These are phyloP conservation scores for Solanum medicagineum DNA, from an alignment of 257 asterid species.

Conservation along the genomic window DNA sequence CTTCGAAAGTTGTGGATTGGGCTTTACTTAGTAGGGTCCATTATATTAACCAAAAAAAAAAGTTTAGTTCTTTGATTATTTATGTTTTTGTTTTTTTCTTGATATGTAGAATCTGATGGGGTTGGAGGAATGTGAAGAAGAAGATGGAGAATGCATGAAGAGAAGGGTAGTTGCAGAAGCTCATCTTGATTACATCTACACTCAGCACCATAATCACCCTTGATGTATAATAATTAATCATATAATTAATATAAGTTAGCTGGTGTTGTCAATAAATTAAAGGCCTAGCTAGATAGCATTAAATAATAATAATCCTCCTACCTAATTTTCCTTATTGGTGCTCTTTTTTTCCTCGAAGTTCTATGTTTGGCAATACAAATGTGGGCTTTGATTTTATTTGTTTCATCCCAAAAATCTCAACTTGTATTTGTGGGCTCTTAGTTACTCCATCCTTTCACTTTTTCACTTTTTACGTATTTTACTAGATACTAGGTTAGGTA, in stretches of 20 bases:
- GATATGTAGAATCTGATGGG: constrained; percentile 17
- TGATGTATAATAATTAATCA: not conserved
- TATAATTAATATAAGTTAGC: not conserved
- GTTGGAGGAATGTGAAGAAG: constrained; percentile 16
- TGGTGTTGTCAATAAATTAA: not conserved
- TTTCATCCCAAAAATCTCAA: not conserved
- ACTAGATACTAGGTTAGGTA: not conserved
- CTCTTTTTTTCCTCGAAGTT: no score
- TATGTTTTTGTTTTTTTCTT: not conserved
- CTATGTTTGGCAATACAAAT: not conserved
- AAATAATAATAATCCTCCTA: not conserved
- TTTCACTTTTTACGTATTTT: not conserved
- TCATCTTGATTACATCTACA: constrained; percentile 74
- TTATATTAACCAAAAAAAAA: not conserved
- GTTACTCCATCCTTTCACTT: not conserved
- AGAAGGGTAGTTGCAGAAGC: constrained; percentile 54
- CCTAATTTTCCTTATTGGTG: not conserved
- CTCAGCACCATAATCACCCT: constrained; percentile 45
- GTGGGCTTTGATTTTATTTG: not conserved
- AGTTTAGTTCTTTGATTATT: not conserved
- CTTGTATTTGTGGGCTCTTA: not conserved
- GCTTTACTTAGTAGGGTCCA: not conserved
- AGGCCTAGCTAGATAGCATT: not conserved
- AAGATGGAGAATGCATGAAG: constrained; percentile 39
- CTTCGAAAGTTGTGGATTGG: not conserved